Conservation (phyloP, 2,329 filamentous ascomycete species). For the Monilinia fructicola region DNA sequence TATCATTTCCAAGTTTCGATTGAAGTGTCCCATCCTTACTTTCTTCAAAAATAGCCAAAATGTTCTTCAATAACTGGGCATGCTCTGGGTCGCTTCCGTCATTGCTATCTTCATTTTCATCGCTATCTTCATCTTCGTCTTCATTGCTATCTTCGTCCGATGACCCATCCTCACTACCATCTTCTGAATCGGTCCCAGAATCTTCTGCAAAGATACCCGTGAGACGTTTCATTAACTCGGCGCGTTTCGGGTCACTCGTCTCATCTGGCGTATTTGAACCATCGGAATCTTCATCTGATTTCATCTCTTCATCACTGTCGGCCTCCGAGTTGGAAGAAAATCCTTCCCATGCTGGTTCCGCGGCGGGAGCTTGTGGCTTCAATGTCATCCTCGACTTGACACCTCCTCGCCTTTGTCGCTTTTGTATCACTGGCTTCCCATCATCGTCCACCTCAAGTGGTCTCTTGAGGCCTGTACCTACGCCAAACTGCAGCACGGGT, state of each 20-base stretch:
- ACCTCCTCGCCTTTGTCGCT: conserved; percentile 70
- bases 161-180: conserved; percentile 10
- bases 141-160: not conserved
- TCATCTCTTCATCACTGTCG: conserved; percentile 41
- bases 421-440: conserved; percentile 76
- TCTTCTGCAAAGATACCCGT: conserved; percentile 13
- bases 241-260: not conserved
- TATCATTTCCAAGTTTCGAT: not conserved
- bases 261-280: conserved; percentile 35
- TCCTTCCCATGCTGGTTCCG: conserved; percentile 60
- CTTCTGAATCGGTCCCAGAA: conserved; percentile 1
- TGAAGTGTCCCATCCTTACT: conserved; percentile 3
- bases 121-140: not conserved
- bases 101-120: conserved; percentile 7
- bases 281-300: conserved; percentile 42
- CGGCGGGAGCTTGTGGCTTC: conserved; percentile 45
- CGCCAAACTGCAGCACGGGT: conserved; percentile 31
- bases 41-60: conserved; percentile 16
- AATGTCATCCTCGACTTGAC: conserved; percentile 56
- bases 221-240: conserved; percentile 15
- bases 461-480: conserved; percentile 82
- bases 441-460: conserved; percentile 78
- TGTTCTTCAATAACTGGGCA: conserved; percentile 10
- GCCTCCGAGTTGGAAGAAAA: conserved; percentile 53
- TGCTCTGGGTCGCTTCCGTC: conserved; percentile 10